Percentiles rank a stretch among this genome's conserved stretches.
These are phyloP conservation scores for Tolypocladium nubicola DNA, from an alignment of 2,329 filamentous ascomycete species.

Conservation along the genomic window DNA sequence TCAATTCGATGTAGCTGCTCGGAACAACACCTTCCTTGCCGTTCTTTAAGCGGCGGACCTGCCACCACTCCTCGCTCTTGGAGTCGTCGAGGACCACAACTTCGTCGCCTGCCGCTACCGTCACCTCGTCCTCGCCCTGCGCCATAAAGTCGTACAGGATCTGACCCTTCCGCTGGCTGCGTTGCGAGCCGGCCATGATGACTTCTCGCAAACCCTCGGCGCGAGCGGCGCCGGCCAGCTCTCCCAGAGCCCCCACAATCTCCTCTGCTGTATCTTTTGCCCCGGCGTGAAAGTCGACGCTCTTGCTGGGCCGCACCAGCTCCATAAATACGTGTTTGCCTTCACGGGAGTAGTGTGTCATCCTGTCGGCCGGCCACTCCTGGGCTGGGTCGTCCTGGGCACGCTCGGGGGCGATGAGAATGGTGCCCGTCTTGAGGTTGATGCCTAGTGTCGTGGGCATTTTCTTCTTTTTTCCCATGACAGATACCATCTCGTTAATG, in stretches of 20 bases:
- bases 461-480: conserved; percentile 95
- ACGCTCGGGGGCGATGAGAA: conserved; percentile 84
- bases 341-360: conserved; percentile 96
- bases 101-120: conserved; percentile 80
- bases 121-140: conserved; percentile 93
- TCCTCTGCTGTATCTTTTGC: conserved; percentile 95
- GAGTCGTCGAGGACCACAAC: conserved; percentile 81
- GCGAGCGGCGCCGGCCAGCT: conserved; percentile 75
- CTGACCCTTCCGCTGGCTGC: conserved; percentile 67
- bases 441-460: conserved; percentile 97
- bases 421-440: conserved; percentile 76
- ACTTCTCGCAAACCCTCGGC: conserved; percentile 81
- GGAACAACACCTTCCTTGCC: conserved; percentile 93
- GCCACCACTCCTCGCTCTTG: conserved; percentile 98
- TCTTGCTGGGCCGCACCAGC: conserved; percentile 83
- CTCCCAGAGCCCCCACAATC: conserved; percentile 78
- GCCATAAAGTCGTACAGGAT: conserved; percentile 95
- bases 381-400: conserved; percentile 72
- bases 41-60: conserved; percentile 80
- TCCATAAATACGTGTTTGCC: conserved; percentile 97
- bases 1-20: conserved; percentile 90
- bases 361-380: conserved; percentile 88
- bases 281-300: conserved; percentile 91
- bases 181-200: conserved; percentile 64
- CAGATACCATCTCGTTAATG: conserved; percentile 94